Evolutionary conservation across 169 alveolate genomes (phyloP).

Genomic region (Eimeria maxima): DNA sequence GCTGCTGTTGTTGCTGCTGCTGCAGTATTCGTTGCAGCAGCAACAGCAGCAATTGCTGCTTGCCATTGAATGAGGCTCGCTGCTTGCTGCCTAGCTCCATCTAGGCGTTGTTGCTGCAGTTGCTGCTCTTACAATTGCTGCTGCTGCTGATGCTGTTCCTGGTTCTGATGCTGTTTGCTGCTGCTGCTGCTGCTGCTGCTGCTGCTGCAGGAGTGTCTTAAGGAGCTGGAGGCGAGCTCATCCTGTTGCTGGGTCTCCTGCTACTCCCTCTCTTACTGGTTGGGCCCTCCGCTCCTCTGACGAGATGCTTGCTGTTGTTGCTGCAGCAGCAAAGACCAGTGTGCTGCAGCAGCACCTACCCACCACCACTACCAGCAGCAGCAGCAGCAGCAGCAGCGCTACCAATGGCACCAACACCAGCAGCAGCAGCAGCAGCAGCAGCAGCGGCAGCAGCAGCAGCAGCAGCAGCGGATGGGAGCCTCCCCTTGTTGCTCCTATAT

Average conservation of each 20-base stretch:
- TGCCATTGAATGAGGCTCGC: background rate
- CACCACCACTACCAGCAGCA: constrained; percentile 31
- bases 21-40: background rate
- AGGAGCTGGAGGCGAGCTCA: constrained; percentile 49
- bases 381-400: constrained; percentile 54
- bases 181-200: constrained; percentile 35
- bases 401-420: background rate
- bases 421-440: constrained; percentile 62
- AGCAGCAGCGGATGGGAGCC: background rate
- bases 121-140: background rate
- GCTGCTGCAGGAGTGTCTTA: constrained; percentile 6
- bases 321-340: constrained; percentile 5
- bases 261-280: background rate
- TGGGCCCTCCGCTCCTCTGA: constrained; percentile 16
- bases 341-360: constrained; percentile 27
- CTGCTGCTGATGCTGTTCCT: constrained; percentile 41
- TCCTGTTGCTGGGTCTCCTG: constrained; percentile 55
- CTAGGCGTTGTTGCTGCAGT: background rate
- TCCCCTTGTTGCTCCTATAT: constrained; percentile 2
- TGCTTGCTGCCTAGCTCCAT: background rate
- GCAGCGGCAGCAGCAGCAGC: constrained; percentile 32
- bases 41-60: constrained; percentile 7
- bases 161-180: constrained; percentile 32
- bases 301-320: constrained; percentile 50
- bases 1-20: constrained; percentile 48